Evolutionary conservation across 768 basidiomycete species (phyloP).

Genomic region (Hypsizygus marmoreus): DNA sequence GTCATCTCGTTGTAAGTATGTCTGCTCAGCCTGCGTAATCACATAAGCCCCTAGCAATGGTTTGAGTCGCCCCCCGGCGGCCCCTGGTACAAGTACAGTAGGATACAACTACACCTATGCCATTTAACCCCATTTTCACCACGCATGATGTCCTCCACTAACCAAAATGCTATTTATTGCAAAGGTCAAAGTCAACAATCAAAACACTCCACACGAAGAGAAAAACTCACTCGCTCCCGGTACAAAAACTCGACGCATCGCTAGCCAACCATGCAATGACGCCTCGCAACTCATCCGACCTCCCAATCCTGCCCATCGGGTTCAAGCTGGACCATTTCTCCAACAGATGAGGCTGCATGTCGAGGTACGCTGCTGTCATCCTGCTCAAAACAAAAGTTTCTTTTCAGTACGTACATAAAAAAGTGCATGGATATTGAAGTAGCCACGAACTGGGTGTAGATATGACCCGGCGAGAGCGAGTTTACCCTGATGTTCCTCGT

Average conservation of each 20-base stretch:
- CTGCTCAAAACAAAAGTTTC: slow-evolving; percentile 34
- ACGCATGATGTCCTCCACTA: slow-evolving; percentile 63
- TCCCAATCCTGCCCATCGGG: slow-evolving; percentile 70
- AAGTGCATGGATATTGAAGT: neutral
- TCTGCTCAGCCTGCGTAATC: too few species aligned
- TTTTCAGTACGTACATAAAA: too few species aligned
- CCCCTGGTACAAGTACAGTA: too few species aligned
- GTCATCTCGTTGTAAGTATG: too few species aligned
- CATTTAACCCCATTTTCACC: slow-evolving; percentile 47
- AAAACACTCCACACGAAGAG: neutral
- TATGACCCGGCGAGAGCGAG: slow-evolving; percentile 74
- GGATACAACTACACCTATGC: too few species aligned
- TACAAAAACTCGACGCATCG: slow-evolving; percentile 78
- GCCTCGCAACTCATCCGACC: slow-evolving; percentile 73
- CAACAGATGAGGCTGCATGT: slow-evolving; percentile 60
- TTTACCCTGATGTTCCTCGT: slow-evolving; percentile 69
- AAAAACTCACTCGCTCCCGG: slow-evolving; percentile 74
- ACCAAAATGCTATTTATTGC: slow-evolving; percentile 63
- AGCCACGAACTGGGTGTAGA: slow-evolving; percentile 60
- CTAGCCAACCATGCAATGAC: slow-evolving; percentile 72
- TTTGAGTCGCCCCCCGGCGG: too few species aligned
- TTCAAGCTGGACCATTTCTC: slow-evolving; percentile 71
- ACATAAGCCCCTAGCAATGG: too few species aligned
- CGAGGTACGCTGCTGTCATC: slow-evolving; percentile 76
- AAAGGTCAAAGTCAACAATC: neutral